phyloP scores from a whole-genome alignment of 1,284 basidiomycete genomes.

The Ganoderma boninense region DNA sequence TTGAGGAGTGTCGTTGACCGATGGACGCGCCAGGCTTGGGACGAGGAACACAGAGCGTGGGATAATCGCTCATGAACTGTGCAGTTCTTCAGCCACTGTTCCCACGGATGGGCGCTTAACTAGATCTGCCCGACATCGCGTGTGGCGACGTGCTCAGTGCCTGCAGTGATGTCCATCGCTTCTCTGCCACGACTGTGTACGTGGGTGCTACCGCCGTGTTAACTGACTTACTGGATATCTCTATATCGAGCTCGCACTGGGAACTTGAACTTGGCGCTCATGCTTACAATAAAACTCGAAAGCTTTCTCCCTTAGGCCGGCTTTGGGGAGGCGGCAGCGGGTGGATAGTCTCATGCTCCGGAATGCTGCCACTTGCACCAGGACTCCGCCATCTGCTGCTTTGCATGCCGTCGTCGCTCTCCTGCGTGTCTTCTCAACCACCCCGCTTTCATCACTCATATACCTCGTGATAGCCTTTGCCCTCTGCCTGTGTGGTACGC shows the following conservation, averaged over 20 bases:
- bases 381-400: conserved; percentile 15
- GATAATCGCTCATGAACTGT: conserved; percentile 36
- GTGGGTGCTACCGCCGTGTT: conserved; percentile 11
- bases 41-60: conserved; percentile 41
- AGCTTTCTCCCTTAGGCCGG: conserved; percentile 24
- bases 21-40: conserved; percentile 38
- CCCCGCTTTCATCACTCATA: conserved; percentile 11
- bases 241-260: conserved; percentile 19
- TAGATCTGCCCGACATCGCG: conserved; percentile 22
- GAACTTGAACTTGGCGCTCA: conserved; percentile 23
- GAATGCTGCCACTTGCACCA: conserved; percentile 11
- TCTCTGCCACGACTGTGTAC: conserved; percentile 16
- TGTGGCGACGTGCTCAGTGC: conserved; percentile 22
- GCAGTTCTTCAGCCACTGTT: conserved; percentile 43
- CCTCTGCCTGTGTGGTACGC: conserved; percentile 21
- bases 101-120: conserved; percentile 33
- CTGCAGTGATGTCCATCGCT: conserved; percentile 10
- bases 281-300: not conserved
- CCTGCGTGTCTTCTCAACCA: conserved; percentile 8
- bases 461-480: not conserved
- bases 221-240: conserved; percentile 9
- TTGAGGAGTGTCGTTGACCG: conserved; percentile 46
- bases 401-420: conserved; percentile 27
- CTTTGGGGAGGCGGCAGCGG: conserved; percentile 29
- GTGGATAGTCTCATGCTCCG: conserved; percentile 9